Base-by-base conservation (phyloP, 345 rosid species). In the Hirschfeldia incana region DNA sequence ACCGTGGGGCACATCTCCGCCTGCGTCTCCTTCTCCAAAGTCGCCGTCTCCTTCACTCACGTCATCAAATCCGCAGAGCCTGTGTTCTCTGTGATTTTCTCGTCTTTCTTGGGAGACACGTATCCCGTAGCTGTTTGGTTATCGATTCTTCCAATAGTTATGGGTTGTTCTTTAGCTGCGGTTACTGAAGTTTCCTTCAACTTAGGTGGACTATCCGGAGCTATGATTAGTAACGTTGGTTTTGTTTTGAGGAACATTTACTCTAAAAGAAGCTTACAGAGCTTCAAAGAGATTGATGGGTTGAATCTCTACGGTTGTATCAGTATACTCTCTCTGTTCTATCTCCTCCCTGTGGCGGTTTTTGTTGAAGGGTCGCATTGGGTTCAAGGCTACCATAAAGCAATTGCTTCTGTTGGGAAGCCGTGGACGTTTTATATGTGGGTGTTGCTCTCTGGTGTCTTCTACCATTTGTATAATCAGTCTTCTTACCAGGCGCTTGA, bases 51-150 rank as follows among this genome's bases (percentile, higher is more conserved):
- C 16, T 94, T 94, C 89, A 94, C 98, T 30, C 98, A 92, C 75
- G 97, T 94, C 2, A 94, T 94, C 82, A 94, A 94, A 84, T 94
- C 98, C 32, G 89, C 97, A 0, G 98, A 94, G 82, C 97, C 97
- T 9, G 98, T 90, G n/a, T 92, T 94, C 89, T 88, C 98, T 6
- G 98, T 94, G 73, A 71, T 94, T 4, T 92, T 94, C 88, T 94
- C 93, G 12, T 92, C 97, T 4, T 78, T 94, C 68, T 92, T 94
- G 1, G 98, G 98, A 1, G 98, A 94, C 75, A 76, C 90, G 2
- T 94, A 91, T 44, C 98, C 98, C 0, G 26, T 94, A 15, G 87
- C 90, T 10, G 94, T 92, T 8, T 94, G 98, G 98, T 88, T 94
- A 27, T 92, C 98, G 17, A 92, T 94, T 76, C 86, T 94, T 27